Evolutionary conservation across 2,329 filamentous ascomycete genomes (phyloP).

Genomic region (Aspergillus tamarii): DNA sequence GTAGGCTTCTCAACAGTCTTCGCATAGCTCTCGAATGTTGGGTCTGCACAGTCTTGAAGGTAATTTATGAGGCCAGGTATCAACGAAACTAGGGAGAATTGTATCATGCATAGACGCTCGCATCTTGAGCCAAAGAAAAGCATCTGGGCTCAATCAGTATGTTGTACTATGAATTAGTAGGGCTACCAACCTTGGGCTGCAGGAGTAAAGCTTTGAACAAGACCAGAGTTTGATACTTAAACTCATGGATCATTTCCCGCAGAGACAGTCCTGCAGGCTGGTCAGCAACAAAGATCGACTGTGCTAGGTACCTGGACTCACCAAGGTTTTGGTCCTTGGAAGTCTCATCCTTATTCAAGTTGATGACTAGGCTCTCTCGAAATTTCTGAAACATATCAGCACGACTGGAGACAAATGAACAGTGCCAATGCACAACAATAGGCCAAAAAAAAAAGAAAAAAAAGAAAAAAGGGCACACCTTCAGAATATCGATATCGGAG

Average conservation of each 20-base stretch:
- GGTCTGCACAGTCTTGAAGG: slow-evolving; percentile 93
- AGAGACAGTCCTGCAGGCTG: slow-evolving; percentile 64
- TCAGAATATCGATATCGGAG: slow-evolving; percentile 84
- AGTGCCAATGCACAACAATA: not conserved
- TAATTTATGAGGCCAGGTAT: slow-evolving; percentile 90
- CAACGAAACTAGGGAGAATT: slow-evolving; percentile 93
- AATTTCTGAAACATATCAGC: slow-evolving; percentile 64
- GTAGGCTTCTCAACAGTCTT: slow-evolving; percentile 75
- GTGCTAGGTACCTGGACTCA: slow-evolving; percentile 43
- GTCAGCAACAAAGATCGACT: slow-evolving; percentile 16
- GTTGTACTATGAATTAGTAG: not conserved
- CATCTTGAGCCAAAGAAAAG: slow-evolving; percentile 98
- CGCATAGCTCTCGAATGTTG: slow-evolving; percentile 84
- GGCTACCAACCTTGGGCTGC: slow-evolving; percentile 77
- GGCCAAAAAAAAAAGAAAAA: too few relatives aligned
- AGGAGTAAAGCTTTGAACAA: slow-evolving; percentile 91
- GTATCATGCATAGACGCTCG: slow-evolving; percentile 95
- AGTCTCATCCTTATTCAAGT: slow-evolving; percentile 65
- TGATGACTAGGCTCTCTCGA: slow-evolving; percentile 76
- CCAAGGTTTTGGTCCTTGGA: slow-evolving; percentile 87
- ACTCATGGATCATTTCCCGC: slow-evolving; percentile 89
- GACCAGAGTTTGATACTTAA: slow-evolving; percentile 91
- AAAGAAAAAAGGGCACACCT: slow-evolving; percentile 46
- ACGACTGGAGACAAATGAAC: not conserved
- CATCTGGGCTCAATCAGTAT: slow-evolving; percentile 64